phyloP scores from a whole-genome alignment of 768 basidiomycete species.

The Trametes punicea region DNA sequence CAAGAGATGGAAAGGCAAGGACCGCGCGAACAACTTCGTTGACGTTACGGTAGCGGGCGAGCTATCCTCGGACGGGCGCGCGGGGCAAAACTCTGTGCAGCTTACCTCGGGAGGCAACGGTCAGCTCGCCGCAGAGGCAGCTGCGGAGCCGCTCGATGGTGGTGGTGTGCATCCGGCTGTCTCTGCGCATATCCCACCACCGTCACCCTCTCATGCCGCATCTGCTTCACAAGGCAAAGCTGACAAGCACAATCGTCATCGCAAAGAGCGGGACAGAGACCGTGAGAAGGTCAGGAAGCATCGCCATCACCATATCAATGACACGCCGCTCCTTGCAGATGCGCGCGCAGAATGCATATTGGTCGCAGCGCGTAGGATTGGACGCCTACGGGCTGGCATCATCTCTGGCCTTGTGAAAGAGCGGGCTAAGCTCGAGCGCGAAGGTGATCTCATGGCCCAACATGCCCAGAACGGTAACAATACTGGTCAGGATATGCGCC shows the following conservation, averaged over 20 bases:
- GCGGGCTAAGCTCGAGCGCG: constrained; percentile 11
- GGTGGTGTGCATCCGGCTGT: background rate
- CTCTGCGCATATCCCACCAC: background rate
- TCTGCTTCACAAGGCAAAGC: background rate
- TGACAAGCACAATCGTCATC: background rate
- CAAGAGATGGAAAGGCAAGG: constrained; percentile 10
- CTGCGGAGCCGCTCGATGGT: background rate
- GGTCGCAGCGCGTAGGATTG: constrained; percentile 66
- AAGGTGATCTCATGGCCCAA: constrained; percentile 8
- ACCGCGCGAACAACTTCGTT: background rate
- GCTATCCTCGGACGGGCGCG: background rate
- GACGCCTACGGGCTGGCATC: constrained; percentile 55
- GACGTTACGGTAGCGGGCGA: background rate
- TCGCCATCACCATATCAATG: constrained; percentile 12
- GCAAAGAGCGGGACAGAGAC: constrained; percentile 6
- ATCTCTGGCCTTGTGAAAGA: constrained; percentile 47
- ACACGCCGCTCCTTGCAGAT: constrained; percentile 46
- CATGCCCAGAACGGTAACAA: constrained; percentile 19
- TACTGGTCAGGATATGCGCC: background rate
- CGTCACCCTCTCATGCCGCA: background rate
- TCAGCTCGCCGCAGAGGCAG: background rate
- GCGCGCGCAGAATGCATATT: constrained; percentile 71
- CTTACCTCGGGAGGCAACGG: background rate
- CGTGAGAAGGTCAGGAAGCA: constrained; percentile 5
- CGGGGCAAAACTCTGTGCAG: background rate